A percentile compares a stretch with the other conserved stretches of the same genome.
These are phyloP conservation scores for Emergomyces orientalis DNA, from an alignment of 2,329 filamentous ascomycete genomes.

Conservation along the genomic window DNA sequence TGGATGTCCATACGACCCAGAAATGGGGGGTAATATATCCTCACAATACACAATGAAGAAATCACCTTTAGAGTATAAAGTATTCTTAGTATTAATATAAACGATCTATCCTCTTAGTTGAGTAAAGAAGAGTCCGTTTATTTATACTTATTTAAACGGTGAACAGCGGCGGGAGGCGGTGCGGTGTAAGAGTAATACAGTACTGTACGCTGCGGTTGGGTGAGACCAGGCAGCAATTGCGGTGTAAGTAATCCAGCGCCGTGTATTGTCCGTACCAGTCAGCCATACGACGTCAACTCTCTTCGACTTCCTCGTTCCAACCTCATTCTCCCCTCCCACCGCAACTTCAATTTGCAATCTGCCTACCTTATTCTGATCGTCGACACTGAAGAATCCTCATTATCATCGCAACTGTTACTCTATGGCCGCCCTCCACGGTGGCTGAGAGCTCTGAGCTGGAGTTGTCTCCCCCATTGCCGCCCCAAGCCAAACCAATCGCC, in stretches of 20 bases:
- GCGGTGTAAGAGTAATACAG: not conserved
- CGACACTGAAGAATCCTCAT: not conserved
- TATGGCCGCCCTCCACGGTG: conserved; percentile 1
- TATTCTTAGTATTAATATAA: not conserved
- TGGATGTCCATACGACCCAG: not conserved
- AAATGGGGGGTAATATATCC: not conserved
- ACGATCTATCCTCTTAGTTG: not conserved
- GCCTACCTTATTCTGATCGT: not conserved
- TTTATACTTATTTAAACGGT: not conserved
- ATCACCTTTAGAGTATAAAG: not conserved
- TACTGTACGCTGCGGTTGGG: not conserved
- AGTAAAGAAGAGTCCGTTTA: not conserved
- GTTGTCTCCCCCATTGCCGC: not conserved
- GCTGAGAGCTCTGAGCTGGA: not conserved
- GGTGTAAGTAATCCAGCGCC: not conserved
- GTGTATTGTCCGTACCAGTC: not conserved
- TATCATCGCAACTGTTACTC: not conserved
- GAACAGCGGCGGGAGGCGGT: not conserved
- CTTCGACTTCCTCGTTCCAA: too few relatives aligned
- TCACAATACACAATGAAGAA: not conserved
- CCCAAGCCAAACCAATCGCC: not conserved
- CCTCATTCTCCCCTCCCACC: not conserved
- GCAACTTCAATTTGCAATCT: not conserved
- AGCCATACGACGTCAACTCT: not conserved
- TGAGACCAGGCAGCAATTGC: not conserved